phyloP scores from a whole-genome alignment of 83 land plant genomes.

The Diphasiastrum complanatum region DNA sequence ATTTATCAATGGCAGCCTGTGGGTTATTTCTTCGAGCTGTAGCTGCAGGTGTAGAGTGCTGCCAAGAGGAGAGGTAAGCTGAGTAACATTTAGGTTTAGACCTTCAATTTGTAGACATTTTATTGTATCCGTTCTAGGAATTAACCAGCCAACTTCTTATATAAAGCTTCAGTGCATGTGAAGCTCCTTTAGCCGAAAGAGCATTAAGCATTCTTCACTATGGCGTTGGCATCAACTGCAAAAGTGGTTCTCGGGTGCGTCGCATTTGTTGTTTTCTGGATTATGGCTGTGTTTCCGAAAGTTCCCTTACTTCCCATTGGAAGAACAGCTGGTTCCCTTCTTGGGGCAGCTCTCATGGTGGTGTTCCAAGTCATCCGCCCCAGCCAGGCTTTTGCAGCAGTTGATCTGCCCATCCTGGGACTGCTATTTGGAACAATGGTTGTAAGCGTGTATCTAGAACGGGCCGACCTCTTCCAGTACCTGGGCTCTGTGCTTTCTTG shows the following conservation, averaged over 20 bases:
- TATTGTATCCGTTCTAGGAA: too few relatives aligned
- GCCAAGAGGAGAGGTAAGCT: too few relatives aligned
- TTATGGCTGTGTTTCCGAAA: constrained; percentile 66
- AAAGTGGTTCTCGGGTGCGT: constrained; percentile 53
- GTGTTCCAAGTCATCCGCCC: constrained; percentile 48
- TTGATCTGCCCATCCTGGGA: constrained; percentile 64
- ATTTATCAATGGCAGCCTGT: too few relatives aligned
- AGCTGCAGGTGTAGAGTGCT: too few relatives aligned
- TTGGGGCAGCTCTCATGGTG: constrained; percentile 74
- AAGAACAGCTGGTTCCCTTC: constrained; percentile 66
- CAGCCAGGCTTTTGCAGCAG: constrained; percentile 50
- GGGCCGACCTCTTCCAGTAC: constrained; percentile 57
- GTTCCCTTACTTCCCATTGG: constrained; percentile 71
- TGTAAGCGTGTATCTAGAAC: constrained; percentile 54
- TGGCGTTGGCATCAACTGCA: too few relatives aligned
- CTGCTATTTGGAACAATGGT: constrained; percentile 74
- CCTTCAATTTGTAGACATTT: too few relatives aligned
- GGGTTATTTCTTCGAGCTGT: too few relatives aligned
- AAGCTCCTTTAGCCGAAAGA: too few relatives aligned
- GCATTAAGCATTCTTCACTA: too few relatives aligned
- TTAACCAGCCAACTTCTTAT: too few relatives aligned
- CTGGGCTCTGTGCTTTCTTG: constrained; percentile 54
- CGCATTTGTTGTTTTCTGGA: constrained; percentile 61
- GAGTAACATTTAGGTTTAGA: too few relatives aligned
- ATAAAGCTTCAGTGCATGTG: too few relatives aligned